Percentiles rank a stretch among this genome's conserved stretches.
These are phyloP conservation scores for Daedaleopsis nitida DNA, from an alignment of 768 basidiomycete genomes.

Conservation along the genomic window DNA sequence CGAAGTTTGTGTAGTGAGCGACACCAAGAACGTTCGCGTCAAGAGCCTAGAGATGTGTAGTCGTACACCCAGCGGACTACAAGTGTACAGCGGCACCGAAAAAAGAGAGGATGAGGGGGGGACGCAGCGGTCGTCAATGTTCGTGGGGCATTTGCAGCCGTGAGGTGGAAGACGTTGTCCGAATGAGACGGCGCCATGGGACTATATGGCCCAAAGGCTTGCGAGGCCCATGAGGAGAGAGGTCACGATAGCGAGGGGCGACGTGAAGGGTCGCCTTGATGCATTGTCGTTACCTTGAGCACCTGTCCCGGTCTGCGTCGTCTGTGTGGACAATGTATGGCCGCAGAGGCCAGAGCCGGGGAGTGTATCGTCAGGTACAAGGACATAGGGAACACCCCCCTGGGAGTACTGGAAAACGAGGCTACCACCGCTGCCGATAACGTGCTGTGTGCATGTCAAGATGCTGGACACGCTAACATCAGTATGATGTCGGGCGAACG, in stretches of 20 bases:
- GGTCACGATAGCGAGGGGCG: neutral
- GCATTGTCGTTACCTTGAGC: neutral
- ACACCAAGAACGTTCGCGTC: too few species aligned
- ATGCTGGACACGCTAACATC: constrained; percentile 42
- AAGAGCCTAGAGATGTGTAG: too few species aligned
- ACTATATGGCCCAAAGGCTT: constrained; percentile 1
- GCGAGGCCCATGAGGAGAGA: constrained; percentile 1
- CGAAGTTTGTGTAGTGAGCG: too few species aligned
- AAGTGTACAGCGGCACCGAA: too few species aligned
- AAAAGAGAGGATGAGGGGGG: too few species aligned
- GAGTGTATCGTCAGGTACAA: constrained; percentile 45
- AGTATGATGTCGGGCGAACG: constrained; percentile 5
- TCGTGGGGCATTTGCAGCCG: too few species aligned
- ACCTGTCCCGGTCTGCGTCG: constrained; percentile 2
- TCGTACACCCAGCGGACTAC: too few species aligned
- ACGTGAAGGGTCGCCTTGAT: neutral
- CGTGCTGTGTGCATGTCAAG: constrained; percentile 66
- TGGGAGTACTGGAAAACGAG: constrained; percentile 62
- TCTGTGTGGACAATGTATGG: neutral
- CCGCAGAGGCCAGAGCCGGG: constrained; percentile 42
- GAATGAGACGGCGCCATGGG: constrained; percentile 17
- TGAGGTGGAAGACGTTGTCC: too few species aligned
- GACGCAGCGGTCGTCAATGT: too few species aligned
- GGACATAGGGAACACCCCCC: constrained; percentile 63
- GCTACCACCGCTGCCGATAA: constrained; percentile 65